Evolutionary conservation across 768 basidiomycete species (phyloP), one percentile per base, ranked within the genome.

Genomic region (Suillus alpinus): DNA sequence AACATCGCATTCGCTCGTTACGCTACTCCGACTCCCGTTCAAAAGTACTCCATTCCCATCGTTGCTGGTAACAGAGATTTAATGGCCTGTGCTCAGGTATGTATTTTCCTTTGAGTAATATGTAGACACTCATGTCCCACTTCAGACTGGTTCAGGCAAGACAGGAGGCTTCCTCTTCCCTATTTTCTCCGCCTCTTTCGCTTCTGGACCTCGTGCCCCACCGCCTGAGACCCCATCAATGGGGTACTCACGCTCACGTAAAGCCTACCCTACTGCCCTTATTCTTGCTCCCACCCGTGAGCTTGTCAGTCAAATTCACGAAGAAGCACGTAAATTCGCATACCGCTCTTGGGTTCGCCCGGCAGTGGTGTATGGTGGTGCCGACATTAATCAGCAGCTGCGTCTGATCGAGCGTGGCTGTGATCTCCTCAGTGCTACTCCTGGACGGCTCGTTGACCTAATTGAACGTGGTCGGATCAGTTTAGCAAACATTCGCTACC

Each of bases 281-380:
- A 93, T 99, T 67, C 85, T 99, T 63, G 97, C 97, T 5, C 97
- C 97, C 53, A 99, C 97, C 47, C 95, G 97, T 69, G 97, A 99
- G 75, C 88, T 99, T 60, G 97, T 98, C 63, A 95, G 93, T 64
- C 97, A 99, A 79, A 99, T 99, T 71, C 96, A 99, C 74, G 97
- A 98, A 2, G 97, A 99, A 76, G 96, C 97, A 31, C 89, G 95
- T 73, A 98, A 98, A 79, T 99, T 99, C 70, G 91, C 96, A 26
- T 99, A 99, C 78, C 92, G 97, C 62, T 98, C 97, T 41, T 98
- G 97, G 97, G 95, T 98, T 62, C 90, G 94, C 68, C 95, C 97
- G 37, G 97, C 97, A 64, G 97, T 98, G 49, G 97, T 98, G 26
- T 99, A 99, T 75, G 97, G 97, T 68, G 97, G 97, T 72, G 97